A percentile compares a stretch with the other conserved stretches of the same genome.
These are phyloP conservation scores for Eimeria brunetti DNA, from an alignment of 169 alveolate species.

Conservation along the genomic window DNA sequence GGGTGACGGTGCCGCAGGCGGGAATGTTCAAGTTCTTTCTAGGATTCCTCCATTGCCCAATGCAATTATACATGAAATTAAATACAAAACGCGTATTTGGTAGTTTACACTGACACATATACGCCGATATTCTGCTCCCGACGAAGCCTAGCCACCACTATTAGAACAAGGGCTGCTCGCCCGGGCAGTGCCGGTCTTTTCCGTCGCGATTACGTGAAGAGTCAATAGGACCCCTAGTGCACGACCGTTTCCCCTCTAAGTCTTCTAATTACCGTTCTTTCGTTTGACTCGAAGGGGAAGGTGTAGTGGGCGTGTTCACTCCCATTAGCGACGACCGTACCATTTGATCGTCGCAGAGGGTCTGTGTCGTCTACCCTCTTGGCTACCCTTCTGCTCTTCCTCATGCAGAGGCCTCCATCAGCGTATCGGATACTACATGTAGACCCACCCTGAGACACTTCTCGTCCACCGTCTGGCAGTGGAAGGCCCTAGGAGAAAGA, in stretches of 20 bases:
- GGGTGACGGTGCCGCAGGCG: not conserved
- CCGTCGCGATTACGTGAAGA: not conserved
- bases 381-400: not conserved
- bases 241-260: not conserved
- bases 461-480: not conserved
- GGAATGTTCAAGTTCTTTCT: not conserved
- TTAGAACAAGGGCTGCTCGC: not conserved
- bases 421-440: not conserved
- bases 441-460: slow-evolving; percentile 4
- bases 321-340: not conserved
- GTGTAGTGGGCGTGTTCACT: not conserved
- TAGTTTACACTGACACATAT: not conserved
- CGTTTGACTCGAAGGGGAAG: not conserved
- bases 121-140: not conserved
- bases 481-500: not conserved
- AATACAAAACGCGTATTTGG: not conserved
- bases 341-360: not conserved
- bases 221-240: not conserved
- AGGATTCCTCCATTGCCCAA: not conserved
- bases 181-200: not conserved
- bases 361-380: not conserved
- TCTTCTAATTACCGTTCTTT: not conserved
- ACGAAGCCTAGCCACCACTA: not conserved
- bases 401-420: not conserved
- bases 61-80: not conserved